Base-by-base conservation (phyloP, 2,329 filamentous ascomycete species). In the Colletotrichum chrysophilum region DNA sequence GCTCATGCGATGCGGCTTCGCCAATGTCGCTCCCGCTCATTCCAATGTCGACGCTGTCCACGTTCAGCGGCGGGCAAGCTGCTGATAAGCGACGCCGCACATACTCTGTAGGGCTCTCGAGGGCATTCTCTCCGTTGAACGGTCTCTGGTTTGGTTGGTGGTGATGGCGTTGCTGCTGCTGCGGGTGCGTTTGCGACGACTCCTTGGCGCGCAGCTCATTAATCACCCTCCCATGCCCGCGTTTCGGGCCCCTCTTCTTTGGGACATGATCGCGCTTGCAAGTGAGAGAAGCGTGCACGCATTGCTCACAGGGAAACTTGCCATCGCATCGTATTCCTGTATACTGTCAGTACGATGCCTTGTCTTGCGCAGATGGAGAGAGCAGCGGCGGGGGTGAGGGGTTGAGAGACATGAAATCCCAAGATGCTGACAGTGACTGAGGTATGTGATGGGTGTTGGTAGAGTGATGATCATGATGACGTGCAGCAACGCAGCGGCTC, bases 241-340 rank as follows among this genome's bases (percentile, higher is more conserved):
- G 89, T 79, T 93, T 93, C 14, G 91, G 91, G 4, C 91, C 91
- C 78, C 92, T 90, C 82, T 92, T 92, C 82, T 91, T 90, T 16
- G 91, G 91, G 58, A 93, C 88, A 79, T 92, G 90, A 79, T 93
- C 91, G 81, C 91, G 91, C 78, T 91, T 93, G 84, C 91, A 93
- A n/a, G 85, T 87, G 76, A 93, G 86, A 28, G 89, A 88, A 34
- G 91, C 90, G 73, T 89, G 88, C 69, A 87, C 83, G 81, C 91
- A 93, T 80, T 92, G 92, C 82, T 91, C 90, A 84, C 91, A 93
- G 6, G 91, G 89, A 65, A 84, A 85, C 67, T 83, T 79, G 67
- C 86, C 86, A 79, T 88, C 86, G 78, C 87, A 88, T 66, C 86
- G 83, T 43, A 88, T 87, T 77, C 86, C 86, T 88, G 64, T 10